These are phyloP conservation scores for Kazachstania sp. DNA, from an alignment of 1,139 yeast species.

Conservation along the genomic window DNA sequence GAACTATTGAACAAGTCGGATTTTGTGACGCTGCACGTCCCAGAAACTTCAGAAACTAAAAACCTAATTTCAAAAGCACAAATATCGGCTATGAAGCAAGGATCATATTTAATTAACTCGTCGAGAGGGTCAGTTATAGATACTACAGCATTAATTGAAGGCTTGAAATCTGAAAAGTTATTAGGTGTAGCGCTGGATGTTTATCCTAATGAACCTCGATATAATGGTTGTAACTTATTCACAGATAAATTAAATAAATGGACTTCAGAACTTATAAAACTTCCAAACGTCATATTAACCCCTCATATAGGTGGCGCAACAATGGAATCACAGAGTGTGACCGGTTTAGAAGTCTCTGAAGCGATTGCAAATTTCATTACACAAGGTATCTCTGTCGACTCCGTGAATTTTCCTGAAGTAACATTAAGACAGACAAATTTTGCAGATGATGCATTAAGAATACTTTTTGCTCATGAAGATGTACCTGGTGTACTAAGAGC, in stretches of 20 bases:
- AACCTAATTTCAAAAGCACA: slow-evolving; percentile 83
- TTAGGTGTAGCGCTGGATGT: slow-evolving; percentile 98
- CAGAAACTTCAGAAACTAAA: slow-evolving; percentile 85
- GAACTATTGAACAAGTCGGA: slow-evolving; percentile 76
- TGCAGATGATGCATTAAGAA: slow-evolving; percentile 88
- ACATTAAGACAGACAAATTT: slow-evolving; percentile 77
- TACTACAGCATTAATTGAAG: slow-evolving; percentile 83
- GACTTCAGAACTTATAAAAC: slow-evolving; percentile 70
- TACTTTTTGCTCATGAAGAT: slow-evolving; percentile 89
- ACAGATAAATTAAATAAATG: slow-evolving; percentile 63
- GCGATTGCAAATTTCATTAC: slow-evolving; percentile 83
- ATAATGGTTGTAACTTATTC: slow-evolving; percentile 81
- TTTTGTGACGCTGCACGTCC: slow-evolving; percentile 88
- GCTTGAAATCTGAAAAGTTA: slow-evolving; percentile 82
- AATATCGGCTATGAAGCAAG: slow-evolving; percentile 92
- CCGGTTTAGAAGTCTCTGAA: slow-evolving; percentile 88
- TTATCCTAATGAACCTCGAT: slow-evolving; percentile 93
- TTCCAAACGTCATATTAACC: slow-evolving; percentile 83
- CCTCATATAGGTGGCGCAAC: slow-evolving; percentile 99
- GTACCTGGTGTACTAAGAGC: slow-evolving; percentile 98
- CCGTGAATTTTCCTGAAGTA: slow-evolving; percentile 98
- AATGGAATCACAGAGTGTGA: slow-evolving; percentile 96
- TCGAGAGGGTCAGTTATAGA: slow-evolving; percentile 97
- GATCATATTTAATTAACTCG: slow-evolving; percentile 87
- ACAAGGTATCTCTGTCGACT: slow-evolving; percentile 90